These are phyloP conservation scores for Parmales sp. DNA, from an alignment of 108 stramenopile genomes.

Conservation along the genomic window DNA sequence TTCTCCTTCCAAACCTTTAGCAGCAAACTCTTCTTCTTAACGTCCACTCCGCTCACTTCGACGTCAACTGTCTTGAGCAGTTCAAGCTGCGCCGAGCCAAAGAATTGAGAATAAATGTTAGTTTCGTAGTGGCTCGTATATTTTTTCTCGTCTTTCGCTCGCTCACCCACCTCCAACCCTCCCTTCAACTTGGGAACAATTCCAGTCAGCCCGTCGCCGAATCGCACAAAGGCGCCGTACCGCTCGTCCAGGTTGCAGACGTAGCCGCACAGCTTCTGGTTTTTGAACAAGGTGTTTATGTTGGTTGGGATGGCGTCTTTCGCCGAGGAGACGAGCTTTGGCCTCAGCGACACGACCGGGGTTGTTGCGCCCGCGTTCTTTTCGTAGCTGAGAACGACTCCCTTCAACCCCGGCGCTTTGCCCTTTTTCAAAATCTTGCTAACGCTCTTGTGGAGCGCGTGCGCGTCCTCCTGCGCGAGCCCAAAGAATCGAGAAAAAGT, in stretches of 20 bases:
- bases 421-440: conserved; percentile 46
- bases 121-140: background rate
- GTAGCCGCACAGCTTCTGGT: conserved; percentile 32
- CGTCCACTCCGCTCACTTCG: background rate
- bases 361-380: conserved; percentile 42
- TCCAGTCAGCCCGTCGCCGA: conserved; percentile 65
- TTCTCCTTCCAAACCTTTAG: background rate
- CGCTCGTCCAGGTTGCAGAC: conserved; percentile 53
- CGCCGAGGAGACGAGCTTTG: conserved; percentile 38
- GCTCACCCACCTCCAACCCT: conserved; percentile 39
- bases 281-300: conserved; percentile 12
- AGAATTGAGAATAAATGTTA: background rate
- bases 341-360: conserved; percentile 55
- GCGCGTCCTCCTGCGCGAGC: no score
- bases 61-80: background rate
- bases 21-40: background rate
- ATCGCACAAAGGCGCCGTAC: conserved; percentile 70
- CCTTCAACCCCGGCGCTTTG: conserved; percentile 58
- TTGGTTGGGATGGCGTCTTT: conserved; percentile 20
- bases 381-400: conserved; percentile 37
- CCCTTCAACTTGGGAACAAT: conserved; percentile 64
- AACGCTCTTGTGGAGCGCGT: no score
- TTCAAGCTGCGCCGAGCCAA: background rate
- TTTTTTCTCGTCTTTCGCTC: no score
- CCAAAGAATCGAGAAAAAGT: no score